phyloP scores from a whole-genome alignment of 371 early-diverging fungal species.

The Apophysomyces trapeziformis region DNA sequence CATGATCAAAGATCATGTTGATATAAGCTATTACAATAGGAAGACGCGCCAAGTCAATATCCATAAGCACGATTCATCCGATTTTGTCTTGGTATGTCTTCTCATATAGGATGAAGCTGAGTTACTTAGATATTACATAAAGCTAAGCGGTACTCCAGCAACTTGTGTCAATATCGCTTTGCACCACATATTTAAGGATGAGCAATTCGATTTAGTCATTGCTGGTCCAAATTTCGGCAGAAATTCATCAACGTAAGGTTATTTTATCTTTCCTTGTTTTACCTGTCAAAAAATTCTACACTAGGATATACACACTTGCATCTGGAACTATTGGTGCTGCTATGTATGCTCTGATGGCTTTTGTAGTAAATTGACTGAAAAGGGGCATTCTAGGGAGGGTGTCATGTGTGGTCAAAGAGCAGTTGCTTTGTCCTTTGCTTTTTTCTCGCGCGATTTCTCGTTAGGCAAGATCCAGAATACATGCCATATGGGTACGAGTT shows the following conservation, averaged over 20 bases:
- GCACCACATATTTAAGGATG: conserved; percentile 40
- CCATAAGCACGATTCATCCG: conserved; percentile 29
- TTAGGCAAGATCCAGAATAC: conserved; percentile 29
- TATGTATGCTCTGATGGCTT: conserved; percentile 24
- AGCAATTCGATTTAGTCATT: conserved; percentile 48
- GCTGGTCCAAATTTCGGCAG: conserved; percentile 51
- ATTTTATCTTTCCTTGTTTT: neutral
- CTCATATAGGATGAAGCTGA: neutral
- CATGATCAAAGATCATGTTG: conserved; percentile 49
- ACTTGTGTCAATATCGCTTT: conserved; percentile 50
- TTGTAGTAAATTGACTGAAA: neutral
- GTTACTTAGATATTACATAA: neutral
- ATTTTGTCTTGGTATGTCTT: conserved; percentile 39
- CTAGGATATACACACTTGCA: conserved; percentile 43
- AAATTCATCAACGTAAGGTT: conserved; percentile 41
- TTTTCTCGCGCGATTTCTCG: conserved; percentile 31
- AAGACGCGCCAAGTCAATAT: conserved; percentile 25
- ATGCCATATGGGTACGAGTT: conserved; percentile 35
- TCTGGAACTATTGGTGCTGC: conserved; percentile 54
- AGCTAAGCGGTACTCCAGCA: conserved; percentile 49
- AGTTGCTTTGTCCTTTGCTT: conserved; percentile 49
- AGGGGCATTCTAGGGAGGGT: conserved; percentile 30
- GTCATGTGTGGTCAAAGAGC: conserved; percentile 39
- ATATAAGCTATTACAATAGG: conserved; percentile 39
- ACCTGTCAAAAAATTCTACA: neutral